phyloP scores from a whole-genome alignment of 805 yeast genomes.

The baker's yeast (Saccharomyces cerevisiae) region DNA sequence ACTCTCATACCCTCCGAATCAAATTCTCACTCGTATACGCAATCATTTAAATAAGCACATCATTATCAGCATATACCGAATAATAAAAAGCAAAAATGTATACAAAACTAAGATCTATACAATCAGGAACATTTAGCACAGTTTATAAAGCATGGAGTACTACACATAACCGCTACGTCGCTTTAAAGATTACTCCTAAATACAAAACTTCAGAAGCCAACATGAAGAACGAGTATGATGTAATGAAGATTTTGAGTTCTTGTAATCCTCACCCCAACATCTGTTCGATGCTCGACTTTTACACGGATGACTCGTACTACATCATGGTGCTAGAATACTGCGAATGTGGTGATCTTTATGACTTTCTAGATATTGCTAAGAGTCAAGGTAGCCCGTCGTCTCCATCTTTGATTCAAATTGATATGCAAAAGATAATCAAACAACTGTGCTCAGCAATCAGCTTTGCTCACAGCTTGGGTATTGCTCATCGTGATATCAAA shows the following conservation, averaged over 20 bases:
- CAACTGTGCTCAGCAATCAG: conserved; percentile 47
- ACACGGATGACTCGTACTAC: conserved; percentile 45
- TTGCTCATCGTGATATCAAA: conserved; percentile 64
- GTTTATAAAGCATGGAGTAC: conserved; percentile 26
- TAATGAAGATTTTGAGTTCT: conserved; percentile 35
- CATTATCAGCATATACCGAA: not conserved
- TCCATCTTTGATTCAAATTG: conserved; percentile 12
- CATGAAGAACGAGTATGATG: conserved; percentile 22
- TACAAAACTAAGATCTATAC: conserved; percentile 17
- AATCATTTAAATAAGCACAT: not conserved
- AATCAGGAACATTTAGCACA: conserved; percentile 29
- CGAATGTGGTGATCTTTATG: conserved; percentile 60
- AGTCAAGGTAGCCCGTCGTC: conserved; percentile 9
- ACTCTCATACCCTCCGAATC: not conserved
- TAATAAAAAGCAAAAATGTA: conserved; percentile 5
- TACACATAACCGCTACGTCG: conserved; percentile 18
- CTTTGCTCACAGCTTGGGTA: conserved; percentile 48
- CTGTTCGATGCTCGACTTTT: conserved; percentile 49
- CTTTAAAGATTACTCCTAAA: conserved; percentile 24
- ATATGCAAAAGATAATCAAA: conserved; percentile 34
- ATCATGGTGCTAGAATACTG: conserved; percentile 61
- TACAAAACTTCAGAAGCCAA: conserved; percentile 9
- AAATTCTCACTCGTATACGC: not conserved
- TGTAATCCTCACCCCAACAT: conserved; percentile 38
- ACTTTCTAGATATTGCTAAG: conserved; percentile 30